phyloP scores from a whole-genome alignment of 768 basidiomycete species.

The Dioszegia aurantiaca region DNA sequence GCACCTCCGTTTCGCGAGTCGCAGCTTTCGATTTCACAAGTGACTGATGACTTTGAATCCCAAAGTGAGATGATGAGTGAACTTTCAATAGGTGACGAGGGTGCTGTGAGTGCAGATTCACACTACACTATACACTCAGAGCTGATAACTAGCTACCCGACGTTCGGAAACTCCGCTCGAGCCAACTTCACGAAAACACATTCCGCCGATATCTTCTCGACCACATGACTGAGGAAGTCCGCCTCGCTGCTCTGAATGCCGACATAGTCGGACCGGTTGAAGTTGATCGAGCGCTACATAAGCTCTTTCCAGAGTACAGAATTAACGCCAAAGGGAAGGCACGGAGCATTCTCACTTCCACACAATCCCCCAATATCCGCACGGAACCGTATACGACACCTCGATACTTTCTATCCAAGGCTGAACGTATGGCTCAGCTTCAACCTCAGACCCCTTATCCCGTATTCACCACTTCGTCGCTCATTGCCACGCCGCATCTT shows the following conservation, averaged over 20 bases:
- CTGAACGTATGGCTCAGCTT: not conserved
- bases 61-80: slow-evolving; percentile 31
- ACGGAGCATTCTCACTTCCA: not conserved
- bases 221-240: slow-evolving; percentile 33
- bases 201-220: slow-evolving; percentile 45
- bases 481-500: slow-evolving; percentile 27
- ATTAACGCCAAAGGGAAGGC: slow-evolving; percentile 6
- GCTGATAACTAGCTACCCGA: slow-evolving; percentile 24
- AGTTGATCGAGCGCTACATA: slow-evolving; percentile 13
- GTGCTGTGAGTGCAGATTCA: not conserved
- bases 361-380: slow-evolving; percentile 3
- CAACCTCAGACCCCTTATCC: slow-evolving; percentile 4
- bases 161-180: slow-evolving; percentile 28
- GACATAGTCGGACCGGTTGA: not conserved
- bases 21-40: no score
- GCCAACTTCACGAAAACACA: slow-evolving; percentile 38
- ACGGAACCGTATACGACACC: not conserved
- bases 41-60: not conserved
- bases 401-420: not conserved
- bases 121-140: not conserved
- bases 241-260: slow-evolving; percentile 6
- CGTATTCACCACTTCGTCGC: slow-evolving; percentile 24
- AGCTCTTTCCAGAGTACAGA: slow-evolving; percentile 26
- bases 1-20: not conserved
- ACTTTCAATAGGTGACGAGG: slow-evolving; percentile 19